Conservation (phyloP, 371 early-diverging fungal species). For the Coemansia sp. region DNA sequence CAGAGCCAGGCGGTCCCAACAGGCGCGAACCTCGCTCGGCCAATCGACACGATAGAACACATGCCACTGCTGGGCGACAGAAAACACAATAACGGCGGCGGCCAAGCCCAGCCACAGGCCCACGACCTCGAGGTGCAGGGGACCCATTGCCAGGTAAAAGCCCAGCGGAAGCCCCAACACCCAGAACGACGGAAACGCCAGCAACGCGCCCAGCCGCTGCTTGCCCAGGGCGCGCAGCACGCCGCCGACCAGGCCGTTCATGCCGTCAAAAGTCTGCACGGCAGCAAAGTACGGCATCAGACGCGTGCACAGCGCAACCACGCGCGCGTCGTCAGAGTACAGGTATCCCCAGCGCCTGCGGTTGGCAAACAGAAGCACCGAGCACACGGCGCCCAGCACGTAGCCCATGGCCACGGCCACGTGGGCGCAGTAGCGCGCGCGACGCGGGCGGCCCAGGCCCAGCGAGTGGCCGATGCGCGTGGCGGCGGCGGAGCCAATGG, state of each 20-base stretch:
- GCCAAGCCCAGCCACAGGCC: slow-evolving; percentile 70
- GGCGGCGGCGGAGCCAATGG: slow-evolving; percentile 65
- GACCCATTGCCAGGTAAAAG: slow-evolving; percentile 58
- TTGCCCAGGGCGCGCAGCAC: slow-evolving; percentile 73
- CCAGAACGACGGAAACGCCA: slow-evolving; percentile 68
- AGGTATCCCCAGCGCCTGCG: slow-evolving; percentile 39
- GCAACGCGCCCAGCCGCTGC: slow-evolving; percentile 66
- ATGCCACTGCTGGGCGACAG: slow-evolving; percentile 31
- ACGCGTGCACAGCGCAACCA: slow-evolving; percentile 21
- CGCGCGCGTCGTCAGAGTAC: slow-evolving; percentile 34
- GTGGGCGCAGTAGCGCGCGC: slow-evolving; percentile 54
- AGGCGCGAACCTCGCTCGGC: slow-evolving; percentile 36
- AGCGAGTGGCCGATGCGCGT: slow-evolving; percentile 82
- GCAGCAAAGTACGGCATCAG: slow-evolving; percentile 42
- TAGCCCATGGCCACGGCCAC: slow-evolving; percentile 45
- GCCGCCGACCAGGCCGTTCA: slow-evolving; percentile 68
- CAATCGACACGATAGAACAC: slow-evolving; percentile 35
- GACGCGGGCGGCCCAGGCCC: slow-evolving; percentile 54
- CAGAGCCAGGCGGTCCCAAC: slow-evolving; percentile 19
- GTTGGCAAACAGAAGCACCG: slow-evolving; percentile 45
- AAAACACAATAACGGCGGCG: slow-evolving; percentile 26
- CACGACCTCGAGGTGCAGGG: slow-evolving; percentile 54
- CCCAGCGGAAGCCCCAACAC: slow-evolving; percentile 68
- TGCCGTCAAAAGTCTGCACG: slow-evolving; percentile 60
- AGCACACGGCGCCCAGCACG: slow-evolving; percentile 20